phyloP scores from a whole-genome alignment of 208 protist genomes.

The Angomonas deanei region DNA sequence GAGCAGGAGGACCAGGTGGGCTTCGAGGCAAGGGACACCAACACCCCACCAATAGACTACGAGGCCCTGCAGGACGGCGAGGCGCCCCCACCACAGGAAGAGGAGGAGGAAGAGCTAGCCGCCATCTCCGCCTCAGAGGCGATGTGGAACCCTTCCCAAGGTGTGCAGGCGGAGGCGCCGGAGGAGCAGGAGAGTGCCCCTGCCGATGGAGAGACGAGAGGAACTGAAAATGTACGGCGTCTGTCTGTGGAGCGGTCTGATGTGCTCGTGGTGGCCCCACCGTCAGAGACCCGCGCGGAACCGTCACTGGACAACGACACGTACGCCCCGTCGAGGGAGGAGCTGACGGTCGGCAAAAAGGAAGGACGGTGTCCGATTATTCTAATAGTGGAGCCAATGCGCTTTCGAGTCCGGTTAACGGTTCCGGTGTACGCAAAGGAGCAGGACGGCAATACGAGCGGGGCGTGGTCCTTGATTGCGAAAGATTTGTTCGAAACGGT shows the following conservation, averaged over 20 bases:
- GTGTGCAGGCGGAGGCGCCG: constrained; percentile 1
- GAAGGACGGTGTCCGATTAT: background rate
- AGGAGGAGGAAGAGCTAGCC: background rate
- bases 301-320: background rate
- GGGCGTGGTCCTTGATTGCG: constrained; percentile 36
- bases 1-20: constrained; percentile 16
- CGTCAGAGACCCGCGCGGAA: too few relatives aligned
- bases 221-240: background rate
- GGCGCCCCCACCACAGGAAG: background rate
- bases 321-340: background rate
- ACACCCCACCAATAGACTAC: constrained; percentile 1
- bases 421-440: background rate
- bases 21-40: constrained; percentile 11
- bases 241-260: constrained; percentile 2
- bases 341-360: background rate
- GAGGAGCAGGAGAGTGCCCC: constrained; percentile 3
- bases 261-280: background rate
- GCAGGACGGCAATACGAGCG: background rate
- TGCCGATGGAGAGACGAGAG: background rate
- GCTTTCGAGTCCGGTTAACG: background rate
- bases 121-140: background rate
- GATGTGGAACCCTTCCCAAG: constrained; percentile 2
- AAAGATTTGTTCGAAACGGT: constrained; percentile 62
- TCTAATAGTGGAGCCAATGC: background rate
- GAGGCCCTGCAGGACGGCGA: background rate